Conservation (phyloP, 495 filamentous ascomycete genomes). For the Penicillium argentinense region DNA sequence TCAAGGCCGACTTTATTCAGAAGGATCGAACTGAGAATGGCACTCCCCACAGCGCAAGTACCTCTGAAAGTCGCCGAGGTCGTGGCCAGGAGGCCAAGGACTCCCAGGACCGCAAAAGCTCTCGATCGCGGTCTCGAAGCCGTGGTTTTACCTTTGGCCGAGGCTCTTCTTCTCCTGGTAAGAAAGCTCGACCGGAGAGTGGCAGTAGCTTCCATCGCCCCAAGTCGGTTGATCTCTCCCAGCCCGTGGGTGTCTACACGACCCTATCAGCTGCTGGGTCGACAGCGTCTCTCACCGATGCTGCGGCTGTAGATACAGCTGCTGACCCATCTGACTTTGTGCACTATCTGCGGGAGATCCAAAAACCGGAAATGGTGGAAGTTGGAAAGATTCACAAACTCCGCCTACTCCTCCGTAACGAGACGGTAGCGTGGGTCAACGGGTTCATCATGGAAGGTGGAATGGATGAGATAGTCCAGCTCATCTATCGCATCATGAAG, state of each 20-base stretch:
- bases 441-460: conserved; percentile 84
- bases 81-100: conserved; percentile 43
- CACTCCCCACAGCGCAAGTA: conserved; percentile 35
- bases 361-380: conserved; percentile 78
- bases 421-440: conserved; percentile 93
- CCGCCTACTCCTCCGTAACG: conserved; percentile 84
- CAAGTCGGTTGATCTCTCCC: conserved; percentile 42
- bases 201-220: conserved; percentile 38
- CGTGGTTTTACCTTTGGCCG: conserved; percentile 75
- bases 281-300: conserved; percentile 42
- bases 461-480: conserved; percentile 84
- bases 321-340: conserved; percentile 77
- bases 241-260: conserved; percentile 47
- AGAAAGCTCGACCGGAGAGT: conserved; percentile 53
- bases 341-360: conserved; percentile 71
- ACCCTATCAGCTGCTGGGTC: conserved; percentile 44
- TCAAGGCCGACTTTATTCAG: conserved; percentile 93
- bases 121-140: conserved; percentile 64
- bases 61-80: conserved; percentile 42
- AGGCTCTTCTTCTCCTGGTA: conserved; percentile 55
- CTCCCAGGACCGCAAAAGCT: conserved; percentile 50
- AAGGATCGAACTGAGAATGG: conserved; percentile 73
- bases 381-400: conserved; percentile 95
- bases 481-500: conserved; percentile 87
- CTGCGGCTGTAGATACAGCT: conserved; percentile 44